Conservation (phyloP, 73 alveolate species). For the Paramecium pentaurelia region DNA sequence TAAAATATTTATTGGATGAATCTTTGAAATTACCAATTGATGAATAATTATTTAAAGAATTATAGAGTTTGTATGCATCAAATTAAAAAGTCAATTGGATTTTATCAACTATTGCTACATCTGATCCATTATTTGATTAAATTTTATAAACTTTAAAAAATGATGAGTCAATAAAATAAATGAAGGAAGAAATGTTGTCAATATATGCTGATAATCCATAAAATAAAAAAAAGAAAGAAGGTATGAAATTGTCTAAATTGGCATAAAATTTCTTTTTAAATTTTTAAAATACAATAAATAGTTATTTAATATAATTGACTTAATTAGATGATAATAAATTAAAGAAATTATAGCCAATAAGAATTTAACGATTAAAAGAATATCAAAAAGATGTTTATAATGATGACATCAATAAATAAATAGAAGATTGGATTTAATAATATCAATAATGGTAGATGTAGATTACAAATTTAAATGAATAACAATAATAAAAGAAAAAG, state of each 20-base stretch:
- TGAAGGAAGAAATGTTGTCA: not conserved
- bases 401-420: not conserved
- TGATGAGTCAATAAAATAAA: not conserved
- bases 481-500: not conserved
- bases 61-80: not conserved
- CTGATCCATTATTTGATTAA: not conserved
- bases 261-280: not conserved
- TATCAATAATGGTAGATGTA: not conserved
- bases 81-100: not conserved
- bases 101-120: not conserved
- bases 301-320: not conserved
- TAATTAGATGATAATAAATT: not conserved
- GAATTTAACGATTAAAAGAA: not conserved
- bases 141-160: not conserved
- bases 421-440: not conserved
- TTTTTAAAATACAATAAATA: not conserved
- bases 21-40: not conserved
- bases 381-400: not conserved
- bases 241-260: not conserved
- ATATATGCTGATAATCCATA: not conserved
- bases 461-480: not conserved
- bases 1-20: not conserved
- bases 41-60: not conserved
- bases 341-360: not conserved
- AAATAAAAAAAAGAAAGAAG: slow-evolving; percentile 16